A percentile compares a stretch with the other conserved stretches of the same genome.
These are phyloP conservation scores for Populus tremula DNA, from an alignment of 345 rosid species.

Conservation along the genomic window DNA sequence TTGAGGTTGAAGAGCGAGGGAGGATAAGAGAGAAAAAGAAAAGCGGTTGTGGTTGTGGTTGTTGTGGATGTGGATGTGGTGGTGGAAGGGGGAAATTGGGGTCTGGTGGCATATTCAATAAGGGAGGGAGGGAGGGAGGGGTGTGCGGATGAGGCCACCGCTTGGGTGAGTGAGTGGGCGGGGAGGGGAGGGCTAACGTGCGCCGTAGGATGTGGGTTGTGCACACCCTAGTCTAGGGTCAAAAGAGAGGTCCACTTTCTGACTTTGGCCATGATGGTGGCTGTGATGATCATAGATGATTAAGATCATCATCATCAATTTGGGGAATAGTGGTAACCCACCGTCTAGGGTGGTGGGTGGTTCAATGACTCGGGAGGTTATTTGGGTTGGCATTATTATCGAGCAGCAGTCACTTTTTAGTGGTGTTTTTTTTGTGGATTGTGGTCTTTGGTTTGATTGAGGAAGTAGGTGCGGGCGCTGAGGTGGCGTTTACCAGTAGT, in stretches of 20 bases:
- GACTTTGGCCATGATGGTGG: conserved; percentile 1
- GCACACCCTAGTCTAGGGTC: neutral
- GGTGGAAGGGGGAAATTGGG: conserved; percentile 37
- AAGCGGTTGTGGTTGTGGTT: neutral
- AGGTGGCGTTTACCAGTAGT: neutral
- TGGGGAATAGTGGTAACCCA: conserved; percentile 5
- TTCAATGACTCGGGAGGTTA: conserved; percentile 3
- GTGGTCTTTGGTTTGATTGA: conserved; percentile 1
- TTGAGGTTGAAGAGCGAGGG: conserved; percentile 1
- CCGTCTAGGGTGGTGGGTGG: conserved; percentile 12
- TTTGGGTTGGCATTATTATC: neutral
- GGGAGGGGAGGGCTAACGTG: conserved; percentile 18
- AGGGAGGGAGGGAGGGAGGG: conserved; percentile 26
- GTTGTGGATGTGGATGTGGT: conserved; percentile 10
- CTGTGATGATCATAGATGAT: neutral
- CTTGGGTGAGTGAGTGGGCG: conserved; percentile 9
- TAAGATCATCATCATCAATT: neutral
- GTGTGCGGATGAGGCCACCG: conserved; percentile 42
- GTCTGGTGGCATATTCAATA: conserved; percentile 43
- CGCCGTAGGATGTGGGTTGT: neutral
- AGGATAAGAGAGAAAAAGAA: neutral
- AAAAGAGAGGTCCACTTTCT: conserved; percentile 27
- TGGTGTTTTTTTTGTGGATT: neutral
- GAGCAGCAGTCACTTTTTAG: neutral
- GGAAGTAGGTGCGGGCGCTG: neutral